Conservation (phyloP, 495 filamentous ascomycete genomes). For the Bathelium albidoporum region DNA sequence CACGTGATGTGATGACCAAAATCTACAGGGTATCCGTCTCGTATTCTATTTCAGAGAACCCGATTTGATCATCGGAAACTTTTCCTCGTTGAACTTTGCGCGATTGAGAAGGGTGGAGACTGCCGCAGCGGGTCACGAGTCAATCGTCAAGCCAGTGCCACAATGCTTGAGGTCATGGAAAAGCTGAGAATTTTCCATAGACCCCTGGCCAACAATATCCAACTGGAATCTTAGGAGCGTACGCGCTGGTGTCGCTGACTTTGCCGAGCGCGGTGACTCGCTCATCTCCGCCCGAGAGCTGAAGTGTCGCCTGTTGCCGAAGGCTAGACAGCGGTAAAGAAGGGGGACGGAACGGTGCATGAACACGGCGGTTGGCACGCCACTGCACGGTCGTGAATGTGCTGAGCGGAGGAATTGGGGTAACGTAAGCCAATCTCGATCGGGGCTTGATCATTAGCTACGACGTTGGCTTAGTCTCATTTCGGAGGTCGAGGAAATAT, state of each 20-base stretch:
- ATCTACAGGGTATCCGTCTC: too few species aligned
- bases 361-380: background rate
- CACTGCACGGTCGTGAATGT: background rate
- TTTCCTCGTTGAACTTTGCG: too few species aligned
- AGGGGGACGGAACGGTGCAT: background rate
- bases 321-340: background rate
- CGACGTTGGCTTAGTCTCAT: background rate
- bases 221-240: background rate
- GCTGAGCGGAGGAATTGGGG: background rate
- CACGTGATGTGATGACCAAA: too few species aligned
- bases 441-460: constrained; percentile 4
- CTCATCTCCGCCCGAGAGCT: background rate
- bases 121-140: background rate
- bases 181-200: background rate
- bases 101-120: background rate
- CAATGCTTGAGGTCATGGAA: background rate
- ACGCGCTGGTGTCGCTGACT: background rate
- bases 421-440: background rate
- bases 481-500: background rate
- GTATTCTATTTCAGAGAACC: too few species aligned
- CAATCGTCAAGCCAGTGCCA: background rate
- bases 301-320: background rate
- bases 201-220: background rate
- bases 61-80: too few species aligned
- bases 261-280: background rate